phyloP scores from a whole-genome alignment of 2,329 filamentous ascomycete species.

The Monosporascus sp. region DNA sequence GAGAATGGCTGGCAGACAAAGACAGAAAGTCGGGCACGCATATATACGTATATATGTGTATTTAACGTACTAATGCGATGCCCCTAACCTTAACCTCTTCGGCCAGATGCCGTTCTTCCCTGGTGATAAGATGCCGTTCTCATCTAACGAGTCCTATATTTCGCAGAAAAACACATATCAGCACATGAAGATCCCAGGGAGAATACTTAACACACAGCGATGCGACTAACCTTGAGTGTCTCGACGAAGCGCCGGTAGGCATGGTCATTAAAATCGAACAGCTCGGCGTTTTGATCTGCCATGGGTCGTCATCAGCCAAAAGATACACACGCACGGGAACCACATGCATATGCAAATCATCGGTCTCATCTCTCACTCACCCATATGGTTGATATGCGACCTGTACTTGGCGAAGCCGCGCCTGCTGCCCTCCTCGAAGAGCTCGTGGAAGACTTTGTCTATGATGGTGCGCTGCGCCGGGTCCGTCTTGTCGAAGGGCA shows the following conservation, averaged over 20 bases:
- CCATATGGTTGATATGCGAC: constrained; percentile 36
- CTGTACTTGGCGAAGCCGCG: constrained; percentile 34
- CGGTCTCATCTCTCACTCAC: constrained; percentile 14
- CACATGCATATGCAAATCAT: no score
- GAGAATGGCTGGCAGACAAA: no score
- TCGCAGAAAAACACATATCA: not conserved
- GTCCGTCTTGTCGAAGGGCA: constrained; percentile 41
- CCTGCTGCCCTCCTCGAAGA: constrained; percentile 29
- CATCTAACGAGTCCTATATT: constrained; percentile 30
- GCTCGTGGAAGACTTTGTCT: constrained; percentile 27
- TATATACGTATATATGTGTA: no score
- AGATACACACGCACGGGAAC: not conserved
- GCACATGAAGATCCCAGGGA: not conserved
- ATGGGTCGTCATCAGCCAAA: not conserved
- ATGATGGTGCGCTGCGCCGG: constrained; percentile 31
- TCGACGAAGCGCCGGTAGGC: constrained; percentile 34
- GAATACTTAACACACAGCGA: not conserved
- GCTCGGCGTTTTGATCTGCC: constrained; percentile 31
- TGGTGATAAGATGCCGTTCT: constrained; percentile 32
- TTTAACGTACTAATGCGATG: no score
- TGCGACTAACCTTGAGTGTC: constrained; percentile 30
- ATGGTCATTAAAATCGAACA: constrained; percentile 34
- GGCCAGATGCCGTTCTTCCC: constrained; percentile 37
- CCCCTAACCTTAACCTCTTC: constrained; percentile 11
- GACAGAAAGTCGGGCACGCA: no score